Percentiles rank a stretch among this genome's conserved stretches.
Conservation (phyloP, 305 asterid species). For the Fraxinus latifolia region DNA sequence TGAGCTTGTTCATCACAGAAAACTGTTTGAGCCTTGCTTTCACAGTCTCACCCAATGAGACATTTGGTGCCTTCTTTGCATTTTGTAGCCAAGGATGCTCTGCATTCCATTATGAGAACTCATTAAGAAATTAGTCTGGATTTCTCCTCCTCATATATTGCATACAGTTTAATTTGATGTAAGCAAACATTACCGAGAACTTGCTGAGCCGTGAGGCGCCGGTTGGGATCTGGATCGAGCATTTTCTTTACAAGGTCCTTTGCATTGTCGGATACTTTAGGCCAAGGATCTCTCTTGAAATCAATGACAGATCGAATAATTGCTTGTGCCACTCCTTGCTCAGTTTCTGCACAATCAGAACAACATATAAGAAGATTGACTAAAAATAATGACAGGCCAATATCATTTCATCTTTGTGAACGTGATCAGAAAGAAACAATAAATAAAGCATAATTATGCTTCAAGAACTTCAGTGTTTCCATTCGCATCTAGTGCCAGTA, state of each 20-base stretch:
- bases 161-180: background rate
- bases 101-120: conserved; percentile 25
- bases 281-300: conserved; percentile 91
- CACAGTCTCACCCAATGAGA: conserved; percentile 77
- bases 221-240: conserved; percentile 76
- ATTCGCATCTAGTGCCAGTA: background rate
- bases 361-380: conserved; percentile 7
- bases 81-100: conserved; percentile 89
- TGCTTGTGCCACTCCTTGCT: conserved; percentile 93
- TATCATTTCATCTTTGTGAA: background rate
- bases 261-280: conserved; percentile 73
- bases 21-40: conserved; percentile 88
- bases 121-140: background rate
- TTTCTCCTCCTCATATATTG: background rate
- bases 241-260: conserved; percentile 91
- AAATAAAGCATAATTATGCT: background rate
- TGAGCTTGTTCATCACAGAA: conserved; percentile 85
- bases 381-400: background rate
- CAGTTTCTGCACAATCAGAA: conserved; percentile 57
- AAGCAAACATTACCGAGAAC: conserved; percentile 61
- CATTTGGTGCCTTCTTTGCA: conserved; percentile 76
- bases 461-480: background rate
- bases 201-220: conserved; percentile 70
- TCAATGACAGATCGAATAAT: conserved; percentile 73
- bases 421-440: background rate